These are phyloP conservation scores for Boletus tomentosulus DNA, from an alignment of 768 basidiomycete species.

Conservation along the genomic window DNA sequence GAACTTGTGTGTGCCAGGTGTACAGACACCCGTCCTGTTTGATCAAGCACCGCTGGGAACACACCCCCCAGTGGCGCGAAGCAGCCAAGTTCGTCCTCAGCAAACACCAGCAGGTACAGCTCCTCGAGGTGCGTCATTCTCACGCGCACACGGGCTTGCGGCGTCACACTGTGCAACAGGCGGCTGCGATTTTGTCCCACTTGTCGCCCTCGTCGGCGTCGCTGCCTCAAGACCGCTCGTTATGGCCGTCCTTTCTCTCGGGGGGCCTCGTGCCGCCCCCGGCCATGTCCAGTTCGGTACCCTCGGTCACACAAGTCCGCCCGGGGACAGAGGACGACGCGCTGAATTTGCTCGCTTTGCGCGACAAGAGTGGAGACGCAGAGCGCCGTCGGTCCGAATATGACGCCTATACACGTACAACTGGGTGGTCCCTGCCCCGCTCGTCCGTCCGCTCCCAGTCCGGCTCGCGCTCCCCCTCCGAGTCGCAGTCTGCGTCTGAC, in stretches of 20 bases:
- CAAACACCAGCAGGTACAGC: slow-evolving; percentile 96
- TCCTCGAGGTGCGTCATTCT: slow-evolving; percentile 65
- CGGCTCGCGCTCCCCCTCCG: slow-evolving; percentile 31
- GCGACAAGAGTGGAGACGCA: neutral
- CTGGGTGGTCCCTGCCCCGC: slow-evolving; percentile 52
- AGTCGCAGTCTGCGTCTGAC: slow-evolving; percentile 33
- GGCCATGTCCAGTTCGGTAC: slow-evolving; percentile 48
- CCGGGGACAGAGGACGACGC: slow-evolving; percentile 20
- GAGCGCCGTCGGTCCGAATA: slow-evolving; percentile 11
- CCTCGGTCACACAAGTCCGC: no score
- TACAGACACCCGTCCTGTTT: slow-evolving; percentile 93
- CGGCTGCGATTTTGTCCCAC: slow-evolving; percentile 92
- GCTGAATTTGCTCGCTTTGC: slow-evolving; percentile 23
- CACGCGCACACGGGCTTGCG: neutral
- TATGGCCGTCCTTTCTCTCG: slow-evolving; percentile 85
- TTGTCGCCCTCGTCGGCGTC: slow-evolving; percentile 66
- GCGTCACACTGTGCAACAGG: slow-evolving; percentile 38
- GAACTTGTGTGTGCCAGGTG: slow-evolving; percentile 40
- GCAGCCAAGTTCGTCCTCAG: slow-evolving; percentile 85
- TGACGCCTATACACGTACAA: slow-evolving; percentile 8
- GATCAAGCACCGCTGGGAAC: slow-evolving; percentile 98
- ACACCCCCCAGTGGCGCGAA: slow-evolving; percentile 94
- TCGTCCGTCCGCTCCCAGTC: slow-evolving; percentile 46
- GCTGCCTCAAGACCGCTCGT: slow-evolving; percentile 88
- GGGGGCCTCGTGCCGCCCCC: slow-evolving; percentile 63